Percentiles rank a stretch among this genome's conserved stretches.
These are phyloP conservation scores for Mrakia blollopis DNA, from an alignment of 768 basidiomycete genomes.

Conservation along the genomic window DNA sequence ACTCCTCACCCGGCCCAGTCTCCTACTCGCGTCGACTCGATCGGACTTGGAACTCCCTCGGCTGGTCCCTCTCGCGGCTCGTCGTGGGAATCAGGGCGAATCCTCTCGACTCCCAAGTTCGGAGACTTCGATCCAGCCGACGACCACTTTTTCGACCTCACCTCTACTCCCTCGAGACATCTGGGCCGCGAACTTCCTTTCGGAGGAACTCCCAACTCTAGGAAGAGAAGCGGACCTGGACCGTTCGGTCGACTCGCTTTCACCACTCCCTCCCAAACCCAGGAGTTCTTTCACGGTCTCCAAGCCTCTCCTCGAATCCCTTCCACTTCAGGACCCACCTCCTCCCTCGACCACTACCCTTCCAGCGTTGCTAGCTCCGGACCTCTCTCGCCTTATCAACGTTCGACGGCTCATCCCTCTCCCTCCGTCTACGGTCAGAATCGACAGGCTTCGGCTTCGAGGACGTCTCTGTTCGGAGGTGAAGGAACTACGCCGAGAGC, in stretches of 20 bases:
- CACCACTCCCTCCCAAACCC: constrained; percentile 13
- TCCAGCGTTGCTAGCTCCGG: constrained; percentile 23
- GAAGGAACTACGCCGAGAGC: not conserved
- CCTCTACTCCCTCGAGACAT: constrained; percentile 25
- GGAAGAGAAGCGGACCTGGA: not conserved
- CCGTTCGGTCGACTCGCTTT: constrained; percentile 16
- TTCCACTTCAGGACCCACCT: not conserved
- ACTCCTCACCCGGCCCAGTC: constrained; percentile 5
- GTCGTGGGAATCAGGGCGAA: constrained; percentile 4
- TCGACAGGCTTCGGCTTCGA: not conserved
- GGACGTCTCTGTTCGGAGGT: not conserved
- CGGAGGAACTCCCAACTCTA: constrained; percentile 23
- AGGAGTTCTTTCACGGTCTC: constrained; percentile 29
- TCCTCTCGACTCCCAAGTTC: constrained; percentile 16
- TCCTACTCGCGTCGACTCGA: not conserved
- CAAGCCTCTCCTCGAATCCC: constrained; percentile 18
- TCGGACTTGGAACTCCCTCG: constrained; percentile 18
- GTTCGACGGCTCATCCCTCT: constrained; percentile 10
- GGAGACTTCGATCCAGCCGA: constrained; percentile 13
- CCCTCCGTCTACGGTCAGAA: constrained; percentile 14
- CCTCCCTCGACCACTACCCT: constrained; percentile 14
- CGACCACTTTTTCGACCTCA: constrained; percentile 23
- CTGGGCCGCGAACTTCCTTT: constrained; percentile 22
- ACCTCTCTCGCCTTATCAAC: constrained; percentile 29
- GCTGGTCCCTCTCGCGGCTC: constrained; percentile 18